Base-by-base conservation (phyloP, 192 early-diverging fungal genomes). In the Mortierella alpina region DNA sequence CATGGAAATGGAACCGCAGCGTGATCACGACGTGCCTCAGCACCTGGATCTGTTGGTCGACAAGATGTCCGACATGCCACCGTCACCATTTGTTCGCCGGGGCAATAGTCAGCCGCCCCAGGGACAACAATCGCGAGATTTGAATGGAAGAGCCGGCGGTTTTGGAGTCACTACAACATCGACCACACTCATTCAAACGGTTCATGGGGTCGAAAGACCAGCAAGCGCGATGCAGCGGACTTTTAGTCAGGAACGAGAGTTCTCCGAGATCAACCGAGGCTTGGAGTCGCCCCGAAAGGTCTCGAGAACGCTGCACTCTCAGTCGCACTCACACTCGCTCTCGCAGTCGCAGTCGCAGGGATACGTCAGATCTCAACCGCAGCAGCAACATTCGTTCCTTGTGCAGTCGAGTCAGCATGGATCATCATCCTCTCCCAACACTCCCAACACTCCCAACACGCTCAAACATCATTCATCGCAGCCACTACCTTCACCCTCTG, bases 191-290 rank as follows among this genome's bases (percentile, higher is more conserved):
- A 70, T 77, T 18, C 68, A 77, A 12, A 64, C 48, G 65, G 61
- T 77, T 17, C 75, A 60, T 5, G 75, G 75, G 14, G 63, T 77
- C 6, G 75, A 77, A 50, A 42, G 75, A 41, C 75, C 75, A 13
- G 68, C 75, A 9, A 77, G 75, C 39, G 75, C 75, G 8, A 70
- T 77, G 68, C 75, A 77, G 47, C 64, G 65, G 52, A 63, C 73
- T 1, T 63, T 60, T 23, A 68, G 73, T 20, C 73, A 75, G 46
- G 73, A 75, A 39, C 54, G 63, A n/a, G 73, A 75, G 59, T 17
- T 75, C 7, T 62, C 65, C 6, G 73, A 75, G 5, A 55, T 48
- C 52, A 68, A 63, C 39, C 65, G 63, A 12, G 61, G 17, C 31
- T 39, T 58, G 6, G 75, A 70, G 14, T 70, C 75, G 1, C 75